Percentiles rank a stretch among this genome's conserved stretches.
Conservation (phyloP, 495 filamentous ascomycete species). For the Letharia columbiana region DNA sequence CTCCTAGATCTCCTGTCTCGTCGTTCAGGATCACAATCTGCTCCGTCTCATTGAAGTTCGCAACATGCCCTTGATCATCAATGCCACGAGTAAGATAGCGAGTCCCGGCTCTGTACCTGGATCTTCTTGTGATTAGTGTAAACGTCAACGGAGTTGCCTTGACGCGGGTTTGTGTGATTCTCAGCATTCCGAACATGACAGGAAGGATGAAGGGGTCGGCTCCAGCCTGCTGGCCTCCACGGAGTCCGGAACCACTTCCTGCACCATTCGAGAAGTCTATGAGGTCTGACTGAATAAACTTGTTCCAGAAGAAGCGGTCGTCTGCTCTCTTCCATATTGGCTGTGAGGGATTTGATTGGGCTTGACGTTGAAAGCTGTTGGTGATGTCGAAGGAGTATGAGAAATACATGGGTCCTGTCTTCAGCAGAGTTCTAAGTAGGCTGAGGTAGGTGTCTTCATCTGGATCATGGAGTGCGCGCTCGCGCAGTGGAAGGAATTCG, state of each 20-base stretch:
- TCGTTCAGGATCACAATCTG: constrained; percentile 85
- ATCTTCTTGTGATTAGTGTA: constrained; percentile 77
- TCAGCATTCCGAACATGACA: constrained; percentile 88
- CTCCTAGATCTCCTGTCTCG: constrained; percentile 58
- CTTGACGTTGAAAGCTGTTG: constrained; percentile 88
- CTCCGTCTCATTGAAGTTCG: constrained; percentile 98
- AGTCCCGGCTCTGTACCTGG: constrained; percentile 78
- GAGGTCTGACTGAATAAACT: constrained; percentile 79
- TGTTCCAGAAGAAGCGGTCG: constrained; percentile 98
- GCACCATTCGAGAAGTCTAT: constrained; percentile 67
- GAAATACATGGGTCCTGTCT: constrained; percentile 88
- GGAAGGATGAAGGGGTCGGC: constrained; percentile 92
- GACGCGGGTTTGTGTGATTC: constrained; percentile 71
- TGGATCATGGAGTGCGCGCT: constrained; percentile 78
- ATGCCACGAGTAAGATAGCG: constrained; percentile 90
- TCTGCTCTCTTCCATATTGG: constrained; percentile 91
- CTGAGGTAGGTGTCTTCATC: constrained; percentile 88
- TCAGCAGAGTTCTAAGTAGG: constrained; percentile 68
- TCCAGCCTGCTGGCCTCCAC: constrained; percentile 59
- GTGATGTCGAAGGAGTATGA: constrained; percentile 94
- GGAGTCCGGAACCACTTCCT: constrained; percentile 29
- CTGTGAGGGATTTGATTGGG: constrained; percentile 53
- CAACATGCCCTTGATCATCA: constrained; percentile 85
- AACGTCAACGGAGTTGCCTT: constrained; percentile 77
- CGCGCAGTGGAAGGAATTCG: constrained; percentile 88